Evolutionary conservation across 495 filamentous ascomycete genomes (phyloP).

Genomic region (Podospora australis): DNA sequence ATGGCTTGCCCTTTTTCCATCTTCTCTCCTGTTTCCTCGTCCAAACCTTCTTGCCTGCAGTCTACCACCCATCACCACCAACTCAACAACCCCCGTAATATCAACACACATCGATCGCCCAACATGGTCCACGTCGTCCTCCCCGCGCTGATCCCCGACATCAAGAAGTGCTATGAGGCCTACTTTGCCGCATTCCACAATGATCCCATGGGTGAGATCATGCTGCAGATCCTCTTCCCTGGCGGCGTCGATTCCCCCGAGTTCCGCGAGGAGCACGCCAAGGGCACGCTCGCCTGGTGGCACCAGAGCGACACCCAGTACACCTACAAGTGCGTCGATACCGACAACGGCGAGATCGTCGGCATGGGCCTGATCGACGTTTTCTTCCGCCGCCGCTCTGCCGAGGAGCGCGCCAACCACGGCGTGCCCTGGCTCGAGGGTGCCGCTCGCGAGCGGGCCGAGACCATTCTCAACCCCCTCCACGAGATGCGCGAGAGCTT

Average conservation of each 20-base stretch:
- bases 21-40: background rate
- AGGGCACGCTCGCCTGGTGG: conserved; percentile 28
- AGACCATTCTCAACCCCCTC: conserved; percentile 24
- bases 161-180: conserved; percentile 27
- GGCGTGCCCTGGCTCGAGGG: conserved; percentile 28
- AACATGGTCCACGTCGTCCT: conserved; percentile 28
- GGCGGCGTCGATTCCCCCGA: conserved; percentile 16
- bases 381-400: conserved; percentile 13
- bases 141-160: conserved; percentile 33
- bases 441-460: conserved; percentile 21
- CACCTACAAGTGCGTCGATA: conserved; percentile 33
- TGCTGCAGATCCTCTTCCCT: conserved; percentile 31
- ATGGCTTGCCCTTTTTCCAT: background rate
- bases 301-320: conserved; percentile 23
- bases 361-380: conserved; percentile 29
- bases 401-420: conserved; percentile 24
- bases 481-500: conserved; percentile 24
- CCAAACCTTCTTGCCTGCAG: too few species aligned
- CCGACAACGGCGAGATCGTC: conserved; percentile 25
- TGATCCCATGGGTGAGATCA: conserved; percentile 23
- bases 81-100: background rate
- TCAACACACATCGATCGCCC: background rate
- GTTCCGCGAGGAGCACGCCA: conserved; percentile 26
- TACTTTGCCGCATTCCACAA: conserved; percentile 33
- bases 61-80: background rate